These are phyloP conservation scores for Clonostachys sp. DNA, from an alignment of 2,329 filamentous ascomycete species.

Conservation along the genomic window DNA sequence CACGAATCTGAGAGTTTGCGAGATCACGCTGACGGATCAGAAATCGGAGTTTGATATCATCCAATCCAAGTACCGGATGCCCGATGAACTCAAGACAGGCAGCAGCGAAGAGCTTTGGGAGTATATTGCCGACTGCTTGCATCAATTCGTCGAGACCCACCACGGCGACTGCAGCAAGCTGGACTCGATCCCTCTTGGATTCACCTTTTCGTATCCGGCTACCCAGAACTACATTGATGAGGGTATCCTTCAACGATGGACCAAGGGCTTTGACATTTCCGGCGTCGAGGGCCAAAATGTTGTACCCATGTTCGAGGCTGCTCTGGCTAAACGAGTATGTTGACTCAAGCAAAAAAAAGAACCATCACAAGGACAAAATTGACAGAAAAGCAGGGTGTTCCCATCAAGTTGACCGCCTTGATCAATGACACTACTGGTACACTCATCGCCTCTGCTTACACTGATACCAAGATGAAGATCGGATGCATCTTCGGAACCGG, in stretches of 20 bases:
- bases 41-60: constrained; percentile 92
- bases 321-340: constrained; percentile 54
- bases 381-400: constrained; percentile 60
- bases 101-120: constrained; percentile 85
- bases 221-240: constrained; percentile 92
- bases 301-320: constrained; percentile 80
- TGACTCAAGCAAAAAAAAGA: background rate
- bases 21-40: constrained; percentile 82
- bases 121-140: constrained; percentile 87
- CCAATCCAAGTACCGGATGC: constrained; percentile 94
- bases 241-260: constrained; percentile 90
- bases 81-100: constrained; percentile 85
- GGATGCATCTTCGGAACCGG: constrained; percentile 98
- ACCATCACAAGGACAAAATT: background rate
- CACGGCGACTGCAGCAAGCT: constrained; percentile 62
- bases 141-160: constrained; percentile 86
- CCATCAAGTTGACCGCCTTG: constrained; percentile 86
- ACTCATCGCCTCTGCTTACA: constrained; percentile 93
- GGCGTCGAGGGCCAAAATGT: constrained; percentile 90
- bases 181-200: constrained; percentile 73
- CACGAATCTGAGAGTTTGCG: constrained; percentile 91
- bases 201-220: constrained; percentile 94
- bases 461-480: constrained; percentile 87
- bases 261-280: constrained; percentile 92
- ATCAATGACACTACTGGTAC: constrained; percentile 99